Conservation (phyloP, 2,329 filamentous ascomycete species). For the Microthyrium microscopicum region DNA sequence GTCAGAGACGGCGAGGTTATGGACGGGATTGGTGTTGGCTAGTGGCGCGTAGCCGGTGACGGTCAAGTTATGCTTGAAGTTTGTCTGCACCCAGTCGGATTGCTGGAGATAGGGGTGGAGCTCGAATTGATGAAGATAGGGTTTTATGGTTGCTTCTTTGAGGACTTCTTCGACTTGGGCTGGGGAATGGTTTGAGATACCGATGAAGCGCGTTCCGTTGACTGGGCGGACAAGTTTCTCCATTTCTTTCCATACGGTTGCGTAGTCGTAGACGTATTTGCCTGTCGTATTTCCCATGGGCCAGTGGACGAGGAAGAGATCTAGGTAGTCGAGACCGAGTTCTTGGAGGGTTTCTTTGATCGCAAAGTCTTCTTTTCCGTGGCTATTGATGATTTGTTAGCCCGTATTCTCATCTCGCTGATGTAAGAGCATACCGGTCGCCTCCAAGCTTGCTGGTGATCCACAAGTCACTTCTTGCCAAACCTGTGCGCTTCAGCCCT, state of each 20-base stretch:
- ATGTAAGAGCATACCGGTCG: slow-evolving; percentile 19
- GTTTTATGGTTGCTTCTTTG: neutral
- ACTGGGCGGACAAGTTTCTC: neutral
- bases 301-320: slow-evolving; percentile 22
- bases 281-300: slow-evolving; percentile 9
- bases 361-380: neutral
- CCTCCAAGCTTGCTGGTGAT: slow-evolving; percentile 54
- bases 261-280: neutral
- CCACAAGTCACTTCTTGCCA: slow-evolving; percentile 28
- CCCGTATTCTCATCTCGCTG: neutral
- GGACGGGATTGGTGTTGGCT: slow-evolving; percentile 24
- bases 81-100: slow-evolving; percentile 29
- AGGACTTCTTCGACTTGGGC: neutral
- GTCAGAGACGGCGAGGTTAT: slow-evolving; percentile 13
- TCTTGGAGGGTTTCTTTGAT: slow-evolving; percentile 16
- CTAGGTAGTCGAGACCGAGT: slow-evolving; percentile 10
- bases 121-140: slow-evolving; percentile 3
- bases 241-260: neutral
- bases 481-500: slow-evolving; percentile 44
- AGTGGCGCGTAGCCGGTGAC: slow-evolving; percentile 1
- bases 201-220: neutral
- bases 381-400: neutral
- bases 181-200: slow-evolving; percentile 2
- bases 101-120: slow-evolving; percentile 3
- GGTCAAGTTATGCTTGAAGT: slow-evolving; percentile 11